These are phyloP conservation scores for Leccinum variabile DNA, from an alignment of 1,284 basidiomycete genomes.

Conservation along the genomic window DNA sequence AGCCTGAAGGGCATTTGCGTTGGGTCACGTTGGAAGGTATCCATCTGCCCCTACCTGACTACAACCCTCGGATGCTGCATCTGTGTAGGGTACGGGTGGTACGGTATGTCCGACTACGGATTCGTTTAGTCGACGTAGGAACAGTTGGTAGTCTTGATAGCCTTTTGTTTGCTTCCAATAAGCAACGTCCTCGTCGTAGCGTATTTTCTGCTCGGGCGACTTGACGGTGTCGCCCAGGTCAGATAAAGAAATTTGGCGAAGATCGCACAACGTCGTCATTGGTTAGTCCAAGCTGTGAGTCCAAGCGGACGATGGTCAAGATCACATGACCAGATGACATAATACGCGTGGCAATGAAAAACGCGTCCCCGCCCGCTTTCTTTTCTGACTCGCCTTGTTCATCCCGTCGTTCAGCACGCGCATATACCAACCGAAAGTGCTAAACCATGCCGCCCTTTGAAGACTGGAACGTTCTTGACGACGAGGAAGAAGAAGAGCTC, in stretches of 20 bases:
- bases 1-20: conserved; percentile 40
- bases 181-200: conserved; percentile 66
- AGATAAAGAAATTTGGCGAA: conserved; percentile 45
- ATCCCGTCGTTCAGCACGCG: neutral
- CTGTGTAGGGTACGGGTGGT: conserved; percentile 19
- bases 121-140: conserved; percentile 74
- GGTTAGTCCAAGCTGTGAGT: neutral
- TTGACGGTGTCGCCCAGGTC: conserved; percentile 34
- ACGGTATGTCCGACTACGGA: conserved; percentile 64
- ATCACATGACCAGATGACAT: conserved; percentile 29
- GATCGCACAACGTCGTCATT: conserved; percentile 35
- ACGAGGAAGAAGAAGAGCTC: conserved; percentile 77
- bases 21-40: neutral
- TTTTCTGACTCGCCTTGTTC: conserved; percentile 7
- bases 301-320: neutral
- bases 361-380: neutral
- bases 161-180: conserved; percentile 69
- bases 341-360: conserved; percentile 20
- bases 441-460: conserved; percentile 57
- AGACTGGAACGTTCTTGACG: conserved; percentile 73
- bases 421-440: neutral
- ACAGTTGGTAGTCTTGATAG: conserved; percentile 70
- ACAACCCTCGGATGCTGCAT: neutral
- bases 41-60: conserved; percentile 22
- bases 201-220: conserved; percentile 52